phyloP scores from a whole-genome alignment of 495 filamentous ascomycete genomes.

The Daldinia childiae region DNA sequence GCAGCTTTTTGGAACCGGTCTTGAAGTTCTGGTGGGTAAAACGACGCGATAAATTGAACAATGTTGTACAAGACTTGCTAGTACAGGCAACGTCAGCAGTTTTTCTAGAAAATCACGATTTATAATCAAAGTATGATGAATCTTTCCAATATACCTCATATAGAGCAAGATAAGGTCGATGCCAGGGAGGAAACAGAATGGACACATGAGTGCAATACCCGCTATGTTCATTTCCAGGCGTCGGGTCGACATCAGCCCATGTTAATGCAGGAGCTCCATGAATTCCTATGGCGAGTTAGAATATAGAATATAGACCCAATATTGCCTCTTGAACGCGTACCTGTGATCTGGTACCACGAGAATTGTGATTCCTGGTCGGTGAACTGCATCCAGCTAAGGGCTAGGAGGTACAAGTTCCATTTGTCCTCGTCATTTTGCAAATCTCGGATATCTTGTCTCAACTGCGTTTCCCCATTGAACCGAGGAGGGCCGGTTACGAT shows the following conservation, averaged over 20 bases:
- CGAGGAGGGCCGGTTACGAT: constrained; percentile 41
- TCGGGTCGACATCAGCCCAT: constrained; percentile 65
- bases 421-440: constrained; percentile 64
- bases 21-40: constrained; percentile 59
- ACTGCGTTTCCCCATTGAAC: constrained; percentile 40
- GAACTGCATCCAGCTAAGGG: constrained; percentile 62
- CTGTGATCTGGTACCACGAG: constrained; percentile 70
- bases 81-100: constrained; percentile 11
- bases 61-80: constrained; percentile 67
- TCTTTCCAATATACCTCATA: constrained; percentile 63
- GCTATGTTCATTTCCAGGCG: constrained; percentile 53
- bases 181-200: constrained; percentile 75
- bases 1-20: constrained; percentile 62
- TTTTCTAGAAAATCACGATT: neutral
- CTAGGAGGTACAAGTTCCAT: constrained; percentile 69
- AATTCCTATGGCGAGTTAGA: constrained; percentile 59
- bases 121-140: neutral
- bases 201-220: constrained; percentile 75
- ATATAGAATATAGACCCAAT: constrained; percentile 26
- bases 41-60: constrained; percentile 60
- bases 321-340: constrained; percentile 46
- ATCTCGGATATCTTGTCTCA: constrained; percentile 63
- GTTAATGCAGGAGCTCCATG: constrained; percentile 68
- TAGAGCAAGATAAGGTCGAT: constrained; percentile 73
- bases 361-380: constrained; percentile 61